phyloP scores from a whole-genome alignment of 306 rosid genomes.

The Fagus sylvatica region DNA sequence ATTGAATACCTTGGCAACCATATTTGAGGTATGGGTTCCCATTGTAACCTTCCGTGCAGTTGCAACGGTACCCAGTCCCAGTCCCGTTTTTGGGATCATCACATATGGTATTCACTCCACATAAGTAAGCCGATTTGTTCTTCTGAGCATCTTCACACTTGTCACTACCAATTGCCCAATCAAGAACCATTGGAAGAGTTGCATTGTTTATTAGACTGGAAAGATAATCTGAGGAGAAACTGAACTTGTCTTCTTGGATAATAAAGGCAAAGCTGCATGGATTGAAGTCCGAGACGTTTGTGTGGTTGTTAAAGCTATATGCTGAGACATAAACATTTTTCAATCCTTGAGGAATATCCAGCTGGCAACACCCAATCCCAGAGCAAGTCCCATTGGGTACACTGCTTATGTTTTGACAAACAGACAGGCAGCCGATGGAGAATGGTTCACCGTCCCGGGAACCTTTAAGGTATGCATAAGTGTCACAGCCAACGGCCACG shows the following conservation, averaged over 20 bases:
- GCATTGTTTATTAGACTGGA: neutral
- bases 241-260: neutral
- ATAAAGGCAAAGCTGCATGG: conserved; percentile 26
- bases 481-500: conserved; percentile 30
- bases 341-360: neutral
- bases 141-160: neutral
- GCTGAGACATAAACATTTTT: no score
- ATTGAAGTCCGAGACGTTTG: conserved; percentile 1
- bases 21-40: conserved; percentile 28
- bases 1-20: conserved; percentile 29
- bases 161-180: conserved; percentile 22
- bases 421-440: neutral
- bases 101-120: neutral
- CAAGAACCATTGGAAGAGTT: neutral
- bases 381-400: neutral
- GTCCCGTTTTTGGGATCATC: neutral
- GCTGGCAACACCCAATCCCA: conserved; percentile 22
- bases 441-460: accelerated
- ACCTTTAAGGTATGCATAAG: neutral
- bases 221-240: neutral
- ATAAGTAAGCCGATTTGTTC: neutral
- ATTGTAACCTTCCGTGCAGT: conserved; percentile 20
- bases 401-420: neutral
- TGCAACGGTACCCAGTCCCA: conserved; percentile 24
- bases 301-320: neutral